Conservation (phyloP, 345 rosid genomes). For the Ceriops zippeliana region DNA sequence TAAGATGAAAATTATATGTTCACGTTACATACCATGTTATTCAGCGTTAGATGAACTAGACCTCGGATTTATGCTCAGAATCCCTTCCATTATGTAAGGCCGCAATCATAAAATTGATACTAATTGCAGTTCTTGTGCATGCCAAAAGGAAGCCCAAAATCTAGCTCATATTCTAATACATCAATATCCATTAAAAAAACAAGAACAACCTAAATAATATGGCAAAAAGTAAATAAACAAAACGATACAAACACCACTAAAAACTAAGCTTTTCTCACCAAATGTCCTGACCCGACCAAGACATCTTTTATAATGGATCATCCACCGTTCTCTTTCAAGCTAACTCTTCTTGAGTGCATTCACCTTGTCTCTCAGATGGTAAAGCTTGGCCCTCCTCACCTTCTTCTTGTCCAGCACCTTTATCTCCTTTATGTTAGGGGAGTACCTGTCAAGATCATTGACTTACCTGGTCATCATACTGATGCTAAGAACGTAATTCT, state of each 20-base stretch:
- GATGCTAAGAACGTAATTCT: background rate
- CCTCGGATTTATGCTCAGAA: background rate
- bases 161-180: background rate
- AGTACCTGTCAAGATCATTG: constrained; percentile 56
- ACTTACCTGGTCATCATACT: constrained; percentile 15
- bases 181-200: background rate
- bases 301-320: background rate
- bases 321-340: constrained; percentile 11
- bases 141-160: constrained; percentile 6
- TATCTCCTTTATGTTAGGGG: constrained; percentile 92
- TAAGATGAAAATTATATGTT: no score
- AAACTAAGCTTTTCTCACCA: constrained; percentile 9
- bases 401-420: constrained; percentile 92
- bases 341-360: constrained; percentile 69
- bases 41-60: background rate
- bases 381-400: constrained; percentile 95
- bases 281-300: background rate
- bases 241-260: background rate
- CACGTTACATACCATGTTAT: no score
- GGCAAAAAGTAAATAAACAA: background rate
- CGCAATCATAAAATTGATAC: background rate
- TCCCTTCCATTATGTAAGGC: background rate
- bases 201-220: background rate
- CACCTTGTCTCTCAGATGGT: constrained; percentile 89
- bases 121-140: background rate